Percentiles rank a stretch among this genome's conserved stretches.
Conservation (phyloP, 306 rosid species). For the Aeschynomene evenia region DNA sequence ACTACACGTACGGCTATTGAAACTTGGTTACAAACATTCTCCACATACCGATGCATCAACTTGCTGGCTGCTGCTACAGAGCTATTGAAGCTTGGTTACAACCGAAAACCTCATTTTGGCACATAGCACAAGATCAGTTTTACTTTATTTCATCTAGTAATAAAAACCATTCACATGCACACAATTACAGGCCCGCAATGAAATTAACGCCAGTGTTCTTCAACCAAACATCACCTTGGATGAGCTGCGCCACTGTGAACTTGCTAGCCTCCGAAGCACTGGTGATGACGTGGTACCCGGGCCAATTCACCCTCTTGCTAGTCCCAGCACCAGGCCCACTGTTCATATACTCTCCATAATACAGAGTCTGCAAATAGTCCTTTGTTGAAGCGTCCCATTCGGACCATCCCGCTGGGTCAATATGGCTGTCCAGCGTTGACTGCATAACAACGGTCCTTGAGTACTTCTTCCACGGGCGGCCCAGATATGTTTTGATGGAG, state of each 20-base stretch:
- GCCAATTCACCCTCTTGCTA: conserved; percentile 60
- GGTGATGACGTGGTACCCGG: conserved; percentile 55
- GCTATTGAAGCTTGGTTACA: not conserved
- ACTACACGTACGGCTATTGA: no score
- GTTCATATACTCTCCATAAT: conserved; percentile 65
- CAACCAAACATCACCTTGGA: conserved; percentile 70
- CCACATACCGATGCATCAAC: not conserved
- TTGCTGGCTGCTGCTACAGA: not conserved
- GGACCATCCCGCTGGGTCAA: conserved; percentile 68
- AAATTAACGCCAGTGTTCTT: conserved; percentile 52
- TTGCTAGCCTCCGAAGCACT: conserved; percentile 42
- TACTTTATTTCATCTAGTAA: no score
- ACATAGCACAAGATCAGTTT: no score
- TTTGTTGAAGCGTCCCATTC: conserved; percentile 33
- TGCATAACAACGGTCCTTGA: conserved; percentile 70
- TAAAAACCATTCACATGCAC: no score
- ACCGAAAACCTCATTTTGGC: no score
- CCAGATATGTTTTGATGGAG: conserved; percentile 45
- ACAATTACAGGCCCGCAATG: conserved; percentile 52
- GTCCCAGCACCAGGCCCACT: conserved; percentile 64
- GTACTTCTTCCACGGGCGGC: conserved; percentile 72
- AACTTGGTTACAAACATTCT: not conserved
- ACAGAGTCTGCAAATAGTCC: conserved; percentile 46
- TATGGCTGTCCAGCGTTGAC: conserved; percentile 40
- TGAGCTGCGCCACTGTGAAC: conserved; percentile 59